phyloP scores from a whole-genome alignment of 345 rosid genomes.

The Sisymbrium irio region DNA sequence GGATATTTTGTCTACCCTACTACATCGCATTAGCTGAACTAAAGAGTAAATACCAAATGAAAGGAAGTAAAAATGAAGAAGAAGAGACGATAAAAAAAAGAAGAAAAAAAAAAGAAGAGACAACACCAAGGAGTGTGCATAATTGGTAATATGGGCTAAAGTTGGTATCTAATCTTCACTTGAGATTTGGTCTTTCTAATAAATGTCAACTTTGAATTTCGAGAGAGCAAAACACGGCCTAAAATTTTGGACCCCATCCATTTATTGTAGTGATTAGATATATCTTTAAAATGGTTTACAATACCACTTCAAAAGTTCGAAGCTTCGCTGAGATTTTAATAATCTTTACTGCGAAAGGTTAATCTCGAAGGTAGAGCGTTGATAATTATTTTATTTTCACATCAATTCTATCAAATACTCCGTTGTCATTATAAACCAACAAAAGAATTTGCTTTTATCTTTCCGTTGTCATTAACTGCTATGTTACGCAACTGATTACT shows the following conservation, averaged over 20 bases:
- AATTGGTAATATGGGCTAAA: not conserved
- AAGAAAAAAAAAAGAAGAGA: not conserved
- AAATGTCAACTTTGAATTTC: conserved; percentile 33
- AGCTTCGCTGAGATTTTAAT: conserved; percentile 38
- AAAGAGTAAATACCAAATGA: not conserved
- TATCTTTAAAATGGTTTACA: not conserved
- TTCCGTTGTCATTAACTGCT: not conserved
- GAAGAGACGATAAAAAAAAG: not conserved
- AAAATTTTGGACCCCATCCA: conserved; percentile 34
- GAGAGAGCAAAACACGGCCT: conserved; percentile 51
- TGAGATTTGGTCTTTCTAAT: conserved; percentile 20
- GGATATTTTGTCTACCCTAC: too few relatives aligned
- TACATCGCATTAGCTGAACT: not conserved
- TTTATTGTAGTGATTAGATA: conserved; percentile 7
- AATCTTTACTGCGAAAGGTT: not conserved
- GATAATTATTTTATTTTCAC: conserved; percentile 14
- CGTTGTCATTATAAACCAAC: not conserved
- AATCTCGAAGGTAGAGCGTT: conserved; percentile 22
- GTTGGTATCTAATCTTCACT: not conserved
- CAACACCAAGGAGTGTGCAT: not conserved
- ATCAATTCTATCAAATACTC: not conserved
- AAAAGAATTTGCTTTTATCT: not conserved
- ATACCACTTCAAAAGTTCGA: conserved; percentile 43
- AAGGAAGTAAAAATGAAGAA: not conserved
- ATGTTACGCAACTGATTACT: not conserved